These are phyloP conservation scores for Suillus spraguei DNA, from an alignment of 768 basidiomycete species.

Conservation along the genomic window DNA sequence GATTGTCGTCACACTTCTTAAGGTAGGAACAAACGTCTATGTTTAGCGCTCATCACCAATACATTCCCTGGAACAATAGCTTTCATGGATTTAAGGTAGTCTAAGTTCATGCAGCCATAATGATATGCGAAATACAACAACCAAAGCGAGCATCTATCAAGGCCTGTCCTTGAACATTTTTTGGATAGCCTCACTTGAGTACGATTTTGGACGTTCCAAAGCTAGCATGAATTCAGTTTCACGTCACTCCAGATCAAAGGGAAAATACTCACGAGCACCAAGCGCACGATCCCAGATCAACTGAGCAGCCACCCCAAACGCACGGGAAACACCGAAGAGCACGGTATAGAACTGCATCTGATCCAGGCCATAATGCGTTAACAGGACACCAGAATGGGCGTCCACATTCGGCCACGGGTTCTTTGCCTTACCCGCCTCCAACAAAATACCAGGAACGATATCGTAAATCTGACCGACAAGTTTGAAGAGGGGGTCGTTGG, in stretches of 20 bases:
- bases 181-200: conserved; percentile 78
- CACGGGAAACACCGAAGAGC: conserved; percentile 95
- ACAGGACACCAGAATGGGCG: conserved; percentile 90
- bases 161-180: conserved; percentile 65
- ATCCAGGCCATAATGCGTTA: conserved; percentile 83
- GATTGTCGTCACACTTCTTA: too few species aligned
- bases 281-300: conserved; percentile 93
- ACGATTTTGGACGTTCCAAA: conserved; percentile 90
- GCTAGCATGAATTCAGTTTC: conserved; percentile 41
- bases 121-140: conserved; percentile 2
- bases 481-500: conserved; percentile 90
- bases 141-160: conserved; percentile 10
- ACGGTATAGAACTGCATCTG: conserved; percentile 98
- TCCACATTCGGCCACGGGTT: conserved; percentile 98
- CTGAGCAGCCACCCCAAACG: conserved; percentile 87
- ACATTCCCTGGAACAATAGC: neutral
- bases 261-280: conserved; percentile 72
- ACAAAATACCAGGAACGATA: conserved; percentile 87
- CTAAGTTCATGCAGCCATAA: conserved; percentile 6
- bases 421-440: conserved; percentile 92
- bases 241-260: neutral
- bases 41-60: neutral
- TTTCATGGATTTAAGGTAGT: conserved; percentile 5
- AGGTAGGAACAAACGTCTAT: neutral
- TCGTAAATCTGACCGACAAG: conserved; percentile 89